These are phyloP conservation scores for Cutaneotrichosporon cavernicola DNA, from an alignment of 1,284 basidiomycete genomes.

Conservation along the genomic window DNA sequence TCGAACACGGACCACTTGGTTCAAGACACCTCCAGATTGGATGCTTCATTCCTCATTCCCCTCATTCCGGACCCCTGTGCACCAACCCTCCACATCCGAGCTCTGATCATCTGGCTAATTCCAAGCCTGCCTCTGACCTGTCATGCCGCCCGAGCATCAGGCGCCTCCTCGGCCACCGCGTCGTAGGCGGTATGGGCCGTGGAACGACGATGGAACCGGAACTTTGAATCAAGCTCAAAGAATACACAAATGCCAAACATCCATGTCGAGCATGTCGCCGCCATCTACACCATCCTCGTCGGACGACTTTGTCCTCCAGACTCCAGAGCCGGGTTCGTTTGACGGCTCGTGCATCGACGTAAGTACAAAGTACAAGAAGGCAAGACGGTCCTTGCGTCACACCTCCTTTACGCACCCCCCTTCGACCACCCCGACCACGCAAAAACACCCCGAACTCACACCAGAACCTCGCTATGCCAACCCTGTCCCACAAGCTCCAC, in stretches of 20 bases:
- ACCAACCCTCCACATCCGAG: no score
- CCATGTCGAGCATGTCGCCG: background rate
- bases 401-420: background rate
- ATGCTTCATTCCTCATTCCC: no score
- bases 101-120: no score
- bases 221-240: background rate
- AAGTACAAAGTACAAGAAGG: background rate
- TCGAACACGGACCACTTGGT: no score
- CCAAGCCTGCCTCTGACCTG: no score
- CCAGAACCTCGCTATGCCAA: no score
- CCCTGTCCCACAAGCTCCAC: background rate
- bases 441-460: no score
- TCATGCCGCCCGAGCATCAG: no score
- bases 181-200: background rate
- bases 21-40: no score
- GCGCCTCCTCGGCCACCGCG: no score
- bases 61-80: no score
- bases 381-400: background rate
- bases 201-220: background rate
- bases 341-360: background rate
- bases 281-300: background rate
- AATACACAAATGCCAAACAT: background rate
- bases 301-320: background rate
- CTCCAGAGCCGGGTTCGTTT: background rate
- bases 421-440: no score